These are phyloP conservation scores for Pyricularia grisea DNA, from an alignment of 2,329 filamentous ascomycete species.

Conservation along the genomic window DNA sequence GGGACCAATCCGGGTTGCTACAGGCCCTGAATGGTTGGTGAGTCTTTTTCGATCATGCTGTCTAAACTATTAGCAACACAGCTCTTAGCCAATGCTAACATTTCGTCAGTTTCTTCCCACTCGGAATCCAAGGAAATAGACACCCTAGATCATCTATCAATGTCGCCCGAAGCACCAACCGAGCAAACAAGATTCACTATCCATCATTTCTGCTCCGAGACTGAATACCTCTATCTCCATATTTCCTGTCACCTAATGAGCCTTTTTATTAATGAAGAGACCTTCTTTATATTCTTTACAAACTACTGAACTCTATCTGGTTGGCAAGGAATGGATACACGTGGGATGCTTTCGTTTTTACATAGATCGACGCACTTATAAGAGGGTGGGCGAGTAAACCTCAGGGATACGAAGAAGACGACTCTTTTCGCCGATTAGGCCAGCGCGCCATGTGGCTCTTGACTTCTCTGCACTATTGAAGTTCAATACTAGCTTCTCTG, in stretches of 20 bases:
- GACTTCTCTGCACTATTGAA: neutral
- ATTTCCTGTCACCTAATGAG: neutral
- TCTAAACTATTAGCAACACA: neutral
- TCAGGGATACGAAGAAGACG: neutral
- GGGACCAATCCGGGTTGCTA: neutral
- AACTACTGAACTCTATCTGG: neutral
- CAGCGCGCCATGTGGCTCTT: neutral
- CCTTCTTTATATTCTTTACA: no score
- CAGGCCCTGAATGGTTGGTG: neutral
- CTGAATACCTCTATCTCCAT: neutral
- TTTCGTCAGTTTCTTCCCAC: neutral
- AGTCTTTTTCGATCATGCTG: neutral
- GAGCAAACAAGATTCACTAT: neutral
- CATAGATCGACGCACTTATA: neutral
- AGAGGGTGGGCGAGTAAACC: neutral
- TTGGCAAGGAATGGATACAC: neutral
- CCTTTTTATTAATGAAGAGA: neutral
- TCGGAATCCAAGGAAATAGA: neutral
- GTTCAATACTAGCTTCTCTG: no score
- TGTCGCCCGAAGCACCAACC: neutral
- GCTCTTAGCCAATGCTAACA: neutral
- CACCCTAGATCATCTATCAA: neutral
- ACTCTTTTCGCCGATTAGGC: neutral
- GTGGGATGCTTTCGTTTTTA: neutral
- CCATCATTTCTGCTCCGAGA: neutral